Evolutionary conservation across 176 grass and related monocot species (phyloP), one percentile per base, ranked within the genome.

Genomic region (Melocanna baccifera): DNA sequence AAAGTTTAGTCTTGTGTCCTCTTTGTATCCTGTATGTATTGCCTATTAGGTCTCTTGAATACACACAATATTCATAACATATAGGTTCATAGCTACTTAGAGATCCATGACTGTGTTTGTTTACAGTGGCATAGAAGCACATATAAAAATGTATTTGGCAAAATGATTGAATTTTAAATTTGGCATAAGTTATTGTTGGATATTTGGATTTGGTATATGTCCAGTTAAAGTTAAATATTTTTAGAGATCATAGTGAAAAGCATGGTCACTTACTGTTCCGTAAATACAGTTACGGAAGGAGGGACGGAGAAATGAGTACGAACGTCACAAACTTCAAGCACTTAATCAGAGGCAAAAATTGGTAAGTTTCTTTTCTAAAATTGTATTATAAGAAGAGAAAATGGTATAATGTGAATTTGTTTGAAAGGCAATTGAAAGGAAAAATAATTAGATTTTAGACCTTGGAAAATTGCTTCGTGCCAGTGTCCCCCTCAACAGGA

Each of bases 231-330:
- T 74, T 62, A 15, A 47, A 10, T 62, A 14, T 62, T 72, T 81
- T 12, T 12, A 66, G 37, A 43, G 58, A 65, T 61, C 47, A 43
- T 75, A 63, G 75, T 76, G 30, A 39, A 30, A 75, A 81, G 40
- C 62, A 76, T 59, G 37, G 65, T 52, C 12, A 76, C 43, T 82
- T 29, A 67, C 71, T 86, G 59, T 83, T 84, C 73, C 68, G 34
- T 82, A 62, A 47, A 63, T 85, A 58, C 87, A 98, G 96, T 73
- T 98, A 52, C 89, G 83, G 80, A 98, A 95, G 61, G 96, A 95
- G 82, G 96, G 96, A 40, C 87, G 96, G 81, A 91, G 89, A 94
- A 98, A 93, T 90, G 96, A 98, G 83, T 98, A 95, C 56, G 96
- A 98, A 84, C 89, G 96, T 19, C 91, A 93, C 84, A 98, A 98